A percentile compares a stretch with the other conserved stretches of the same genome.
Evolutionary conservation across 176 grass and related monocot species (phyloP).

Genomic region (Triticum urartu): DNA sequence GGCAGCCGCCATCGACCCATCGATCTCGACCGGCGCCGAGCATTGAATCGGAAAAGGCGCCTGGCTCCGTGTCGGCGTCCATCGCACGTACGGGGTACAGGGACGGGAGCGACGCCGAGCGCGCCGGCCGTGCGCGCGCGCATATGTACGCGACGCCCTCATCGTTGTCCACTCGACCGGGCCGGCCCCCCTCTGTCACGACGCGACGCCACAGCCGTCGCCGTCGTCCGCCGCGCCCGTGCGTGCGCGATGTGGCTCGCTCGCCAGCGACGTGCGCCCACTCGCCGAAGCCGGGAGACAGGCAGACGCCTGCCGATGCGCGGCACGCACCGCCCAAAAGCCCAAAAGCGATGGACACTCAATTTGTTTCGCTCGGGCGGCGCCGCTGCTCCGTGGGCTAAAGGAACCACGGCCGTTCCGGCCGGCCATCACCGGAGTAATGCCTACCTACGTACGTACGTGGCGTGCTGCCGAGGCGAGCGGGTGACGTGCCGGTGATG

Average conservation of each 20-base stretch:
- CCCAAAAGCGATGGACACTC: not conserved
- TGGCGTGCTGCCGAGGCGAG: not conserved
- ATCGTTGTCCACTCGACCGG: too few relatives aligned
- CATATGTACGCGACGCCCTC: too few relatives aligned
- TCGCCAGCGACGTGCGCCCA: not conserved
- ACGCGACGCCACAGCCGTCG: too few relatives aligned
- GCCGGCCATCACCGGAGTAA: too few relatives aligned
- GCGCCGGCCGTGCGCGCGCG: too few relatives aligned
- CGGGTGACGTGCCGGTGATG: not conserved
- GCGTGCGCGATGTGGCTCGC: not conserved
- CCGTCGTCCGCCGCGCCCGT: too few relatives aligned
- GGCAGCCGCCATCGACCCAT: not conserved
- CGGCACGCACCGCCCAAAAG: not conserved
- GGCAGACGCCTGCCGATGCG: not conserved
- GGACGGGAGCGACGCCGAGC: not conserved
- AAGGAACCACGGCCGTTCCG: too few relatives aligned
- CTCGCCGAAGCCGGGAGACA: not conserved
- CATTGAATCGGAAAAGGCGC: conserved; percentile 28
- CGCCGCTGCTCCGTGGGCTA: too few relatives aligned
- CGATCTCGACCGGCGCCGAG: not conserved
- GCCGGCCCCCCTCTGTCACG: too few relatives aligned
- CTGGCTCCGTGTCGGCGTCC: not conserved
- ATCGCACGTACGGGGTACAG: not conserved
- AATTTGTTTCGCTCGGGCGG: too few relatives aligned
- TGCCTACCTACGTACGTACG: not conserved